phyloP scores from a whole-genome alignment of 2,329 filamentous ascomycete species.

The Arthrobotrys iridis region DNA sequence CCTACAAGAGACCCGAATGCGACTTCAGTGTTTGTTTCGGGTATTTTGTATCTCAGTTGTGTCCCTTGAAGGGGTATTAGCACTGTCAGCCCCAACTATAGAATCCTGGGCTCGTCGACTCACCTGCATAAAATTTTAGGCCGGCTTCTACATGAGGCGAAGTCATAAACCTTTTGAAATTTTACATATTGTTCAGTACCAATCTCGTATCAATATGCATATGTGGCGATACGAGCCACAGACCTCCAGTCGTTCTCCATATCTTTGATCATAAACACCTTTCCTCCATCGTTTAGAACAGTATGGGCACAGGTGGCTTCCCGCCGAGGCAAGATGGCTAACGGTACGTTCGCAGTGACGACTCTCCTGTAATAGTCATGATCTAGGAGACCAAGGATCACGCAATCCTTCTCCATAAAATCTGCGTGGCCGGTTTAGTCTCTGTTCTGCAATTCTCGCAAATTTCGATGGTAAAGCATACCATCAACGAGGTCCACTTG shows the following conservation, averaged over 20 bases:
- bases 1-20: slow-evolving; percentile 48
- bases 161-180: slow-evolving; percentile 59
- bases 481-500: slow-evolving; percentile 61
- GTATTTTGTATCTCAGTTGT: slow-evolving; percentile 44
- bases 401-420: slow-evolving; percentile 64
- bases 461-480: neutral
- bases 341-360: slow-evolving; percentile 62
- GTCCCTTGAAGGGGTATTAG: slow-evolving; percentile 12
- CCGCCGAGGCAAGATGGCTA: slow-evolving; percentile 63
- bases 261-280: slow-evolving; percentile 63
- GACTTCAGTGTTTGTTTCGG: slow-evolving; percentile 16
- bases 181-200: no score
- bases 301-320: slow-evolving; percentile 65
- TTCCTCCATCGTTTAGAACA: slow-evolving; percentile 61
- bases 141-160: slow-evolving; percentile 47
- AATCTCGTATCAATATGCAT: neutral
- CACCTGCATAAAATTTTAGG: slow-evolving; percentile 61
- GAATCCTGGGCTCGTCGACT: slow-evolving; percentile 59
- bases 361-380: slow-evolving; percentile 63
- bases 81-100: slow-evolving; percentile 48
- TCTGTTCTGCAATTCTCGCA: neutral
- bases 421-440: slow-evolving; percentile 58
- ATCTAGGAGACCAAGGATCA: slow-evolving; percentile 64
- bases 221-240: slow-evolving; percentile 55
- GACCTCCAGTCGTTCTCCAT: slow-evolving; percentile 65